phyloP scores from a whole-genome alignment of 176 grass and related monocot genomes.

The Eremochloa ophiuroides region DNA sequence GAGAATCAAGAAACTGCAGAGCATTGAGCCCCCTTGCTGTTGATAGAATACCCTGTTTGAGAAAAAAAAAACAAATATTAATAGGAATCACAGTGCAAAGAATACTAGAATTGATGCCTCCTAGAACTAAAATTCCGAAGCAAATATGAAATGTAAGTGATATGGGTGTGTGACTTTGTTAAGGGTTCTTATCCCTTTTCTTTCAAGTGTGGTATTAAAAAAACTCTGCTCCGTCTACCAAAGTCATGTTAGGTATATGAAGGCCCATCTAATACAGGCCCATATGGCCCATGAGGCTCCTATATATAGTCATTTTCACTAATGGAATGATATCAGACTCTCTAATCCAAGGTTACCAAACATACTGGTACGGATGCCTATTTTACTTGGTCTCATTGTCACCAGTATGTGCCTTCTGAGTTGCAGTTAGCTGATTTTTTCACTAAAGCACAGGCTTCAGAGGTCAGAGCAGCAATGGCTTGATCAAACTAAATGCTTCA shows the following conservation, averaged over 20 bases:
- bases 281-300: not conserved
- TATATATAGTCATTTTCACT: too few species aligned
- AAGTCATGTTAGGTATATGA: not conserved
- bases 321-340: not conserved
- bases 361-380: not conserved
- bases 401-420: not conserved
- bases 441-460: not conserved
- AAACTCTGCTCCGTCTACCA: not conserved
- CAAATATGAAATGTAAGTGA: not conserved
- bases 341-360: not conserved
- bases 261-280: not conserved
- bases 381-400: not conserved
- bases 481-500: not conserved
- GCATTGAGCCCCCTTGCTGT: slow-evolving; percentile 69
- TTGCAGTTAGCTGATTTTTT: not conserved
- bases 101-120: slow-evolving; percentile 9
- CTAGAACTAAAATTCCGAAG: slow-evolving; percentile 14
- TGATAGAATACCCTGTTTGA: slow-evolving; percentile 81
- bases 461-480: not conserved
- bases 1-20: slow-evolving; percentile 58
- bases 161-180: not conserved
- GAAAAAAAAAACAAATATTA: slow-evolving; percentile 16
- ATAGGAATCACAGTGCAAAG: not conserved
- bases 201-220: not conserved
- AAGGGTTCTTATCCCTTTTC: not conserved